phyloP scores from a whole-genome alignment of 345 rosid species.

The Lepidium aucheri region DNA sequence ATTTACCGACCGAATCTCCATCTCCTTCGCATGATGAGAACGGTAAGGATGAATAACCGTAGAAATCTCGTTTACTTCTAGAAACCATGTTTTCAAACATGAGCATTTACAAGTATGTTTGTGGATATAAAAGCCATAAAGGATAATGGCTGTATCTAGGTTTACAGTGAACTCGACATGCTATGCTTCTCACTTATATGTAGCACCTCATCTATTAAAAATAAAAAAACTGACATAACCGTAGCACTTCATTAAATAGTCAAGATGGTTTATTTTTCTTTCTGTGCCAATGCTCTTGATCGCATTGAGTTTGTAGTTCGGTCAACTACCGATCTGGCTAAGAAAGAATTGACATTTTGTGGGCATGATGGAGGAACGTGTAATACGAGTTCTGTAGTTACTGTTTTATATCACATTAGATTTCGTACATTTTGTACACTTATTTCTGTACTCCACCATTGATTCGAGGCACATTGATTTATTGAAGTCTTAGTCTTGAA shows the following conservation, averaged over 20 bases:
- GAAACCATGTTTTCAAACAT: no score
- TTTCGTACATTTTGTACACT: not conserved
- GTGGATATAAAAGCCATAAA: not conserved
- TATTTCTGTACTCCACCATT: not conserved
- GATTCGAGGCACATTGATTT: not conserved
- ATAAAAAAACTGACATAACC: no score
- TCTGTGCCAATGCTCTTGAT: not conserved
- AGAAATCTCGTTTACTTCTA: not conserved
- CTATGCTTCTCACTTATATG: not conserved
- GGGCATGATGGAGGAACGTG: not conserved
- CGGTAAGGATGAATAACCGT: constrained; percentile 17
- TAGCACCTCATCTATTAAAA: no score
- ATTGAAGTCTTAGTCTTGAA: not conserved
- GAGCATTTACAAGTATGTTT: not conserved
- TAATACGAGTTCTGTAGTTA: not conserved
- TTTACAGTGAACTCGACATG: not conserved
- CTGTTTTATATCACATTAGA: not conserved
- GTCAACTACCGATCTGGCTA: not conserved
- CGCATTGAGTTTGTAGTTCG: not conserved
- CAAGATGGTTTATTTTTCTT: not conserved
- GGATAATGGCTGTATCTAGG: not conserved
- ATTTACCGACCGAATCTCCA: constrained; percentile 37
- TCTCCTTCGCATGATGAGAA: constrained; percentile 40
- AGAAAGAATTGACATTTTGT: not conserved
- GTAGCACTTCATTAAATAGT: not conserved